Conservation (phyloP, 2,329 filamentous ascomycete genomes). For the Claviceps paspali region DNA sequence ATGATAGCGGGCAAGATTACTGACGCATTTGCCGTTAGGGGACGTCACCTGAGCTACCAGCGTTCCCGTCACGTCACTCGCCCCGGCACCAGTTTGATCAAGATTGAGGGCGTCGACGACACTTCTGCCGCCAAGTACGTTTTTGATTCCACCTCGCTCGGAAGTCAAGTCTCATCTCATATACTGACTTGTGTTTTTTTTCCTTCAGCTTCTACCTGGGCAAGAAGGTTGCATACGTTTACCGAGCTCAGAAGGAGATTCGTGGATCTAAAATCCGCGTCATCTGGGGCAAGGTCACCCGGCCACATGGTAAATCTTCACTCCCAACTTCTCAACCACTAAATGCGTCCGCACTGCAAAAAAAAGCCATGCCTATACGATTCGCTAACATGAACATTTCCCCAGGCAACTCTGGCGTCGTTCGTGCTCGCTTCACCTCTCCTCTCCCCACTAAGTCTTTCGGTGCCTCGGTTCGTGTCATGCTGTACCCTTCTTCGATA, state of each 20-base stretch:
- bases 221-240: constrained; percentile 98
- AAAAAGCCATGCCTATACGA: neutral
- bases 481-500: constrained; percentile 97
- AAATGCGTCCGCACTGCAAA: no score
- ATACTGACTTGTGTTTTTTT: constrained; percentile 10
- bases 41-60: constrained; percentile 96
- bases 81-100: constrained; percentile 85
- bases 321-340: neutral
- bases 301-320: constrained; percentile 64
- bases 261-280: constrained; percentile 97
- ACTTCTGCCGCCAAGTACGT: constrained; percentile 73
- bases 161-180: no score
- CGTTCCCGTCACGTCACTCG: constrained; percentile 84
- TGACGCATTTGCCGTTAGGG: constrained; percentile 37
- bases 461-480: constrained; percentile 88
- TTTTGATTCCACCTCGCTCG: neutral
- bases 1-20: neutral
- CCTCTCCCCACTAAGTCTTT: constrained; percentile 96
- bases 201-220: constrained; percentile 72
- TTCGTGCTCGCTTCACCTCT: constrained; percentile 91
- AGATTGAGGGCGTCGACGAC: constrained; percentile 96
- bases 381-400: neutral
- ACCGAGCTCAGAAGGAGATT: constrained; percentile 87
- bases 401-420: constrained; percentile 88
- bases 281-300: constrained; percentile 97